Base-by-base conservation (phyloP, 1,139 yeast species). In the Magnusiomyces suaveolens region DNA sequence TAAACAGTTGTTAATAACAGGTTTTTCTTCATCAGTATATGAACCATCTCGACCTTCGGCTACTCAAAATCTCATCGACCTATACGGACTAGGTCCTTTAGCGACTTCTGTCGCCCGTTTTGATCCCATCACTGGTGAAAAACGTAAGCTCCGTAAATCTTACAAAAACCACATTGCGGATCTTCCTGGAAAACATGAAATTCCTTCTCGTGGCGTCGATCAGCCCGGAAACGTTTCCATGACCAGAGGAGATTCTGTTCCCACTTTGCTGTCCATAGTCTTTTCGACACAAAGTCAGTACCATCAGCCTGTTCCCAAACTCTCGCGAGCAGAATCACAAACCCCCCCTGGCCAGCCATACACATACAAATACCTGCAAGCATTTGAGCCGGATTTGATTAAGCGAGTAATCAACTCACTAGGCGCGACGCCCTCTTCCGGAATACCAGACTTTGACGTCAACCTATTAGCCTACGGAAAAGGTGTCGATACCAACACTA, bases 111-210 rank as follows among this genome's bases (percentile, higher is more conserved):
- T 92, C 51, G 95, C 96, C 1, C 77, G 98, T 63, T 78, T 84
- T n/a, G 89, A 87, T 62, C 83, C 88, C 1, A 94, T 84, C 62
- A 96, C 96, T 0, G 79, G 92, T 0, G 89, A 87, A 63, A 96
- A 96, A 52, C 89, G 88, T 44, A 92, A 92, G 71, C 76, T 92
- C 54, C 78, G 98, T 63, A 92, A 92, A 69, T 87, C 96, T 0
- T 92, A 90, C 72, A 92, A 90, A 69, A 89, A 89, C 61, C 97
- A 90, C 66, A 85, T 92, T 20, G 76, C 78, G 39, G 97, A 90
- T 63, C 73, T 92, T 41, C 87, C 96, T 0, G 97, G 97, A 1
- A 80, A 64, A 77, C 84, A 53, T 69, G 82, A 55, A 73, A 86
- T 56, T 72, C 82, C 68, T 77, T 83, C 51, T 66, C 73, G 53